Percentiles rank a stretch among this genome's conserved stretches.
phyloP scores from a whole-genome alignment of 2,329 filamentous ascomycete species.

The Talaromyces sp. region DNA sequence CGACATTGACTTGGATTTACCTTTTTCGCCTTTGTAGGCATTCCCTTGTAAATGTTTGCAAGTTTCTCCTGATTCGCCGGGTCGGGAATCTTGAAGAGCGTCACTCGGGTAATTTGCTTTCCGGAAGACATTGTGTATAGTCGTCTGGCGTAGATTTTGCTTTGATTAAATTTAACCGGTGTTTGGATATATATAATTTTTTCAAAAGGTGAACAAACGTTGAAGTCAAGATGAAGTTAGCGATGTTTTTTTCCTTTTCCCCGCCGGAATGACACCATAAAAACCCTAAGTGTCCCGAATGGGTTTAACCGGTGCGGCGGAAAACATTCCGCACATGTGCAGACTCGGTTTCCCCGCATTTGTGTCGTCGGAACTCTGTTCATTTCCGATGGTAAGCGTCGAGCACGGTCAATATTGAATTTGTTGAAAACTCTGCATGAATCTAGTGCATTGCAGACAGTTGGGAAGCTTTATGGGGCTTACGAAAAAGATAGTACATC shows the following conservation, averaged over 20 bases:
- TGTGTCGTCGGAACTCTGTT: conserved; percentile 18
- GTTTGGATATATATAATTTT: neutral
- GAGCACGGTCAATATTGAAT: neutral
- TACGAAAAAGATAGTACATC: too few species aligned
- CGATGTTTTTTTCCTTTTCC: neutral
- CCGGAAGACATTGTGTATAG: neutral
- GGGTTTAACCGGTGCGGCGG: neutral
- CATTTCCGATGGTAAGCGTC: conserved; percentile 35
- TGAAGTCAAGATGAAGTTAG: neutral
- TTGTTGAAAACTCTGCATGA: neutral
- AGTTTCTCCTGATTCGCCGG: conserved; percentile 3
- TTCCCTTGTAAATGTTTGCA: conserved; percentile 1
- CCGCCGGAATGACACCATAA: too few species aligned
- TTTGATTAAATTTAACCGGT: neutral
- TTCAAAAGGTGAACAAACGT: neutral
- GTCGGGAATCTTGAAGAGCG: conserved; percentile 7
- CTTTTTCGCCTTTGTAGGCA: conserved; percentile 2
- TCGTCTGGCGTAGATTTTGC: neutral
- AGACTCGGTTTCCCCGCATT: conserved; percentile 21
- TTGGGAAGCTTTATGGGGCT: neutral
- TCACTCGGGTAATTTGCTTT: conserved; percentile 2
- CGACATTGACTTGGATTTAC: neutral
- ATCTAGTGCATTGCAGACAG: neutral
- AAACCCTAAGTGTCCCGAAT: neutral
- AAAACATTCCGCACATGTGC: neutral